Base-by-base conservation (phyloP, 2,329 filamentous ascomycete species). In the Claviceps purpurea region DNA sequence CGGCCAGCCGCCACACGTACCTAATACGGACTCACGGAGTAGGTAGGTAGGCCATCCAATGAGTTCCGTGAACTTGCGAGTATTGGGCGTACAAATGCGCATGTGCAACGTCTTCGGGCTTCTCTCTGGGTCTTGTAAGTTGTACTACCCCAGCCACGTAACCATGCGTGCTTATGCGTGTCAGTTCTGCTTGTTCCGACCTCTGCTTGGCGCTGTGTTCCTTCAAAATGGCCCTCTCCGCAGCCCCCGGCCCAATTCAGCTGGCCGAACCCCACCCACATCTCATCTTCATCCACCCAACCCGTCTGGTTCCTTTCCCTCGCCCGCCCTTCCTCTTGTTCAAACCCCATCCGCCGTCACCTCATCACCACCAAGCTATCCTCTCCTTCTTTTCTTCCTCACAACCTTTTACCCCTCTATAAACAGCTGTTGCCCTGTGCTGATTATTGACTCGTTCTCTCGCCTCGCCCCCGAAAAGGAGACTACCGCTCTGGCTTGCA, bases 361-460 rank as follows among this genome's bases (percentile, higher is more conserved):
- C 24, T 50, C 48, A 16, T 50, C 39, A 40, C 48, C 34, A 30
- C 41, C 30, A 26, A 40, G 41, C 42, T 50, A 20, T 43, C 24
- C 44, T 46, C 49, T 49, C 34, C 14, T 41, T 45, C 40, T 47
- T 30, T 41, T 37, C 40, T 37, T 48, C 50, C 20, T 52, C 34
- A 47, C 50, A 40, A 44, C 47, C 30, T 34, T 34, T 11, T 38
- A 24, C 2, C 30, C 37, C 24, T 30, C 41, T 30, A 39, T 50
- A 46, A 42, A 49, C 51, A 52, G 50, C 50, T 56, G 53, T 40
- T 52, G 48, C 49, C 39, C 56, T 58, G 50, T 54, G 47, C 57
- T 53, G 53, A 52, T 54, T 51, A 56, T 50, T 38, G 61, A 58
- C 42, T 42, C 56, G 54, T 43, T 40, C 7, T 20, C 46, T 34